Conservation (phyloP, 768 basidiomycete species). For the Neoboletus magnificus region DNA sequence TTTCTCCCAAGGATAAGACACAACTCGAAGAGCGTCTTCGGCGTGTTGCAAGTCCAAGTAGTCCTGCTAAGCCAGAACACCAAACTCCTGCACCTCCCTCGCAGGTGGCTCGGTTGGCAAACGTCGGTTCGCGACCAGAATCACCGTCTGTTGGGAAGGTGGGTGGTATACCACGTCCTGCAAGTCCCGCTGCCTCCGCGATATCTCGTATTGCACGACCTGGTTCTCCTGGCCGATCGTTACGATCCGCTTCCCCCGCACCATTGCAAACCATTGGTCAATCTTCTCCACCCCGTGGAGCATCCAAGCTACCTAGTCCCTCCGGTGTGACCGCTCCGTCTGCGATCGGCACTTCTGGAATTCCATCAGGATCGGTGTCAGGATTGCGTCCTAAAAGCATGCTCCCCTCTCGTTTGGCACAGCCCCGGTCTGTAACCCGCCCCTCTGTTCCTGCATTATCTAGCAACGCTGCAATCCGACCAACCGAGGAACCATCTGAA, state of each 20-base stretch:
- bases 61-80: slow-evolving; percentile 38
- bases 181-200: slow-evolving; percentile 43
- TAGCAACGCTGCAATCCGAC: slow-evolving; percentile 23
- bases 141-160: slow-evolving; percentile 44
- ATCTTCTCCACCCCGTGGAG: slow-evolving; percentile 45
- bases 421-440: slow-evolving; percentile 49
- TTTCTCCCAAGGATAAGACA: slow-evolving; percentile 86
- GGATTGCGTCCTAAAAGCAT: slow-evolving; percentile 59
- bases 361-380: slow-evolving; percentile 35
- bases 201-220: slow-evolving; percentile 44
- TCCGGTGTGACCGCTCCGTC: slow-evolving; percentile 10
- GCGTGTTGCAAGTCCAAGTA: slow-evolving; percentile 68
- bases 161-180: slow-evolving; percentile 46
- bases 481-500: slow-evolving; percentile 30
- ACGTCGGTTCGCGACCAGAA: slow-evolving; percentile 43
- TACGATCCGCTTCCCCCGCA: slow-evolving; percentile 37
- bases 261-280: slow-evolving; percentile 38
- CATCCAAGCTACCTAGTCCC: slow-evolving; percentile 41
- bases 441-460: slow-evolving; percentile 23
- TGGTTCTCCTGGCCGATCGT: slow-evolving; percentile 36
- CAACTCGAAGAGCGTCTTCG: slow-evolving; percentile 88
- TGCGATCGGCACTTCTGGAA: slow-evolving; percentile 17
- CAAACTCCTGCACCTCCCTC: slow-evolving; percentile 42
- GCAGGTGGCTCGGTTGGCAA: slow-evolving; percentile 54
- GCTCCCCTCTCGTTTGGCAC: slow-evolving; percentile 71